Conservation (phyloP, 225 moss, liverwort and hornwort species). For the Marchantia polymorpha region DNA sequence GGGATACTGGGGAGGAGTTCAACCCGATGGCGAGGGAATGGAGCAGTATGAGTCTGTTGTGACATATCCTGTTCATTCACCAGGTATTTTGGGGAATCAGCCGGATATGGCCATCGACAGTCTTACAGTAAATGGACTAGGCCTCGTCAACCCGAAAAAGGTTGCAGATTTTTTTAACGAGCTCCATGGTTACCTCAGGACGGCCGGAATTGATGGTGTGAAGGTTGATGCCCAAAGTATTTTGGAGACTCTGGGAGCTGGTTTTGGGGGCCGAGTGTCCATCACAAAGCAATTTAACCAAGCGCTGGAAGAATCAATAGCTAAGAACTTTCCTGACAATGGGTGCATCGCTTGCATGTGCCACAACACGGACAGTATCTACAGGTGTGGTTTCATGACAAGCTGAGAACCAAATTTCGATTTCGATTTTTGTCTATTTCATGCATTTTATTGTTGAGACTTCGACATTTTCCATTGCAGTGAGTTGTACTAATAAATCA, state of each 20-base stretch:
- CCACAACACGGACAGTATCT: slow-evolving; percentile 85
- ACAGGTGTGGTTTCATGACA: slow-evolving; percentile 38
- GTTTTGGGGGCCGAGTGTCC: slow-evolving; percentile 81
- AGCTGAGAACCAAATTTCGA: neutral
- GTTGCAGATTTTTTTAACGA: slow-evolving; percentile 59
- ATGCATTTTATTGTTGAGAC: slow-evolving; percentile 1
- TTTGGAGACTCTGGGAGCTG: slow-evolving; percentile 82
- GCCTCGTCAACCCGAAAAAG: slow-evolving; percentile 68
- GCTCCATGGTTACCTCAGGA: slow-evolving; percentile 76
- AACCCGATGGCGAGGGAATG: slow-evolving; percentile 66
- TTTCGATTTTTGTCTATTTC: neutral
- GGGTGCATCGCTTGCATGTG: slow-evolving; percentile 99
- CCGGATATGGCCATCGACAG: slow-evolving; percentile 90
- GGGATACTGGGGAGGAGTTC: slow-evolving; percentile 98
- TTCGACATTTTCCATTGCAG: neutral
- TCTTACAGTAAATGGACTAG: slow-evolving; percentile 81
- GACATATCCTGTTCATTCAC: slow-evolving; percentile 79
- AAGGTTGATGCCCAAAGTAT: slow-evolving; percentile 96
- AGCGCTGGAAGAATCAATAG: slow-evolving; percentile 82
- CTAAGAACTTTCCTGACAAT: slow-evolving; percentile 77
- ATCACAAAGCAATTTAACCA: slow-evolving; percentile 67
- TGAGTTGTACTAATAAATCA: neutral
- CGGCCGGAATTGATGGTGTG: slow-evolving; percentile 85
- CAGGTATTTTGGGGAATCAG: slow-evolving; percentile 76
- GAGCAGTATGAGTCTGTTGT: slow-evolving; percentile 59